phyloP scores from a whole-genome alignment of 192 early-diverging fungal species.

The Dispira simplex region DNA sequence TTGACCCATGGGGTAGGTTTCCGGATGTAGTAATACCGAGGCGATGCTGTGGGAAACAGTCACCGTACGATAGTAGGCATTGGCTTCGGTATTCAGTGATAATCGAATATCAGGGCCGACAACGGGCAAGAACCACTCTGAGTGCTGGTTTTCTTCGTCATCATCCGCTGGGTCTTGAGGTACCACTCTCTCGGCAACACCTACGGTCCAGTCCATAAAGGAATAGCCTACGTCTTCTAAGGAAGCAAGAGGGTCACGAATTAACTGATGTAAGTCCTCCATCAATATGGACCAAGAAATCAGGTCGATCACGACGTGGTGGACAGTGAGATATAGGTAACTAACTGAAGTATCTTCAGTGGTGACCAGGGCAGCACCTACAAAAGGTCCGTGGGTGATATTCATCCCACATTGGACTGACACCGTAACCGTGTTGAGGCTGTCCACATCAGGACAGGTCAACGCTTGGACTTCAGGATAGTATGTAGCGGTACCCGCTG shows the following conservation, averaged over 20 bases:
- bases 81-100: background rate
- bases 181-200: background rate
- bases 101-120: background rate
- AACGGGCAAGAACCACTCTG: background rate
- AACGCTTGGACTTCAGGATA: background rate
- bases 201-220: constrained; percentile 13
- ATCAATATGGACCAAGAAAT: constrained; percentile 19
- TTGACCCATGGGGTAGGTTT: background rate
- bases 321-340: constrained; percentile 13
- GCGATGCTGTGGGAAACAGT: background rate
- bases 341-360: constrained; percentile 6
- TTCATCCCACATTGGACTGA: background rate
- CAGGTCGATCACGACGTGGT: constrained; percentile 18
- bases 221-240: constrained; percentile 9
- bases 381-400: background rate
- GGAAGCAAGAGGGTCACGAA: constrained; percentile 1
- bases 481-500: background rate
- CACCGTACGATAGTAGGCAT: background rate
- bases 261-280: constrained; percentile 15
- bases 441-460: background rate
- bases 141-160: background rate
- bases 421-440: background rate
- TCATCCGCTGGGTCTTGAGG: background rate
- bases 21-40: background rate
- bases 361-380: constrained; percentile 8